Evolutionary conservation across 108 stramenopile species (phyloP), one percentile per base, ranked within the genome.

Genomic region (Pseudonitzschia pungens): DNA sequence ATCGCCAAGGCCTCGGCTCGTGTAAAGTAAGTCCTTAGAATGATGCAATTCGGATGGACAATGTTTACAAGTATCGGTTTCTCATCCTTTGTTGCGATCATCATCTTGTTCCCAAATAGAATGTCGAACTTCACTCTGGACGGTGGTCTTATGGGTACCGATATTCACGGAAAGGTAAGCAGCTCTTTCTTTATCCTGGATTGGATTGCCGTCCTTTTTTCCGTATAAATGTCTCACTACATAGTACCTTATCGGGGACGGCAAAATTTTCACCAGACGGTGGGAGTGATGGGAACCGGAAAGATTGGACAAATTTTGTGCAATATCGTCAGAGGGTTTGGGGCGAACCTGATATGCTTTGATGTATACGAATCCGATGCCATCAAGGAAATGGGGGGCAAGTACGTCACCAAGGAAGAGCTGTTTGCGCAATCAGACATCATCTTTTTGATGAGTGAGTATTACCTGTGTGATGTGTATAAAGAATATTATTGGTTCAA

Each of bases 101-200:
- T 58, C 8, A 27, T 15, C 14, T 14, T 58, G 10, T 58, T 58
- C 22, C 21, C 15, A 58, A 58, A 58, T 24, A 58, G 57, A 48
- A 89, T 90, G 87, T 77, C 86, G 53, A 87, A 93, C 74, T 93
- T 93, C 53, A 77, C 84, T n/a, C 80, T 93, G 12, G 89, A 89
- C 60, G 70, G 81, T 43, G 87, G 87, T n/a, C 83, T 93, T 20
- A 76, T 85, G 40, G 92, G 92, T 12, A 74, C 88, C 69, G 90
- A 91, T 76, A 77, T 93, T 59, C 80, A 91, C 65, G 92, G 90
- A 22, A 91, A 91, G 70, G 64, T 65, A 18, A 40, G 64, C 45
- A 18, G 45, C 18, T 2, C 14, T 18, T 32, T 48, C 14, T 48
- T 48, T 8, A 1, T 18, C 14, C 45, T 48, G 3, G 16, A 14